Base-by-base conservation (phyloP, 2,329 filamentous ascomycete genomes). In the Phaeophleospora eucalypticola region DNA sequence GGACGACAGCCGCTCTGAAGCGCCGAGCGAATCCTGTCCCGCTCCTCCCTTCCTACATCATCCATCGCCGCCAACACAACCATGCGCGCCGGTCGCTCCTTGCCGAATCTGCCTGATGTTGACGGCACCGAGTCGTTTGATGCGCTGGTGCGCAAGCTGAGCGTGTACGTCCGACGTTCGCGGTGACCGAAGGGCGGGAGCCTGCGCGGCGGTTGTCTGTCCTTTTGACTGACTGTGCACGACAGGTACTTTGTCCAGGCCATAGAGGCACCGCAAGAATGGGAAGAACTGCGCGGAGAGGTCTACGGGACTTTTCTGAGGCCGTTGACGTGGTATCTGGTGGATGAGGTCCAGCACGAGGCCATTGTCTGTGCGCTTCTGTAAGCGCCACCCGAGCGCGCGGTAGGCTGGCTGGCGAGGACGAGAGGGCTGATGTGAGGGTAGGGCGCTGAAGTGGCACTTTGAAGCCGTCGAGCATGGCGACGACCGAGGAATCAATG, bases 371-470 rank as follows among this genome's bases (percentile, higher is more conserved):
- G 84, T 60, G 84, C 86, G 41, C 70, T 90, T 24, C 70, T 90
- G 83, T 88, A 71, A 46, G 47, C 20, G 35, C 36, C 33, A 16
- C 27, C 18, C 32, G 10, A 4, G n/a, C 33, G 40, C 10, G 19
- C 12, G 24, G 29, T 10, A 18, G 17, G 6, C 20, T 32, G 33
- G 14, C 37, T 36, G 18, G 16, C 20, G 8, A 3, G 15, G 4
- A 20, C 17, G 32, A 49, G 29, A 45, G 24, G 9, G 44, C 40
- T 48, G 37, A 40, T 15, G 4, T 16, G 4, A 4, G 21, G 15
- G 8, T 43, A 88, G 85, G 40, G 85, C 84, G 1, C 71, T 89
- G 21, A 86, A 85, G 62, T 87, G 84, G 74, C 85, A 90, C 61
- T 91, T 84, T 51, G 71, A 78, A 18, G 76, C 79, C 10, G 71